These are phyloP conservation scores for Boletellus sp. DNA, from an alignment of 1,284 basidiomycete species.

Conservation along the genomic window DNA sequence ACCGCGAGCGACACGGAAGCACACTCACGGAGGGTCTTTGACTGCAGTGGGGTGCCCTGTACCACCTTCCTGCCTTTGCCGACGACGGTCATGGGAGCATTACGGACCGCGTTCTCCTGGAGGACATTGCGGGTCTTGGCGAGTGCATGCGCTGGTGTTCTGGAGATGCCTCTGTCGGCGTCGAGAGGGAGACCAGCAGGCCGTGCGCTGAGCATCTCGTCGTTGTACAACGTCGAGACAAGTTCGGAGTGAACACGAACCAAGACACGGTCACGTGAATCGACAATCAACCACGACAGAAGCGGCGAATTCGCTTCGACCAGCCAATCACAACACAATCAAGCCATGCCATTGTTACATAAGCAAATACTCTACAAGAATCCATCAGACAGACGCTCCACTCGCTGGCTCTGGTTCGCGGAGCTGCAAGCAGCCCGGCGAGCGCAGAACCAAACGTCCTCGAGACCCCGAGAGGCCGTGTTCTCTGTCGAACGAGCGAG, in stretches of 20 bases:
- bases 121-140: conserved; percentile 38
- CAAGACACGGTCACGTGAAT: conserved; percentile 27
- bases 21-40: conserved; percentile 34
- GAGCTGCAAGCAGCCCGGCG: conserved; percentile 40
- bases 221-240: conserved; percentile 5
- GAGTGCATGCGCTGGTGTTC: conserved; percentile 48
- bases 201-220: conserved; percentile 25
- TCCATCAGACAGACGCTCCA: conserved; percentile 72
- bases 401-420: conserved; percentile 51
- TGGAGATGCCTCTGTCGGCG: conserved; percentile 34
- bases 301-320: too few relatives aligned
- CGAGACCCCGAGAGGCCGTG: conserved; percentile 57
- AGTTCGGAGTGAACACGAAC: conserved; percentile 22
- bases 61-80: conserved; percentile 41
- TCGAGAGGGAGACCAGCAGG: conserved; percentile 39
- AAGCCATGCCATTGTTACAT: too few relatives aligned
- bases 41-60: conserved; percentile 38
- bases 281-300: conserved; percentile 1
- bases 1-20: neutral
- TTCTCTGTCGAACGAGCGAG: conserved; percentile 77
- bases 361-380: conserved; percentile 15
- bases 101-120: conserved; percentile 51
- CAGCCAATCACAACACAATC: too few relatives aligned
- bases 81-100: conserved; percentile 41
- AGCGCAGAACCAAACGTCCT: conserved; percentile 64